Evolutionary conservation across 1,284 basidiomycete genomes (phyloP).

Genomic region (Ceratobasidium sp.): DNA sequence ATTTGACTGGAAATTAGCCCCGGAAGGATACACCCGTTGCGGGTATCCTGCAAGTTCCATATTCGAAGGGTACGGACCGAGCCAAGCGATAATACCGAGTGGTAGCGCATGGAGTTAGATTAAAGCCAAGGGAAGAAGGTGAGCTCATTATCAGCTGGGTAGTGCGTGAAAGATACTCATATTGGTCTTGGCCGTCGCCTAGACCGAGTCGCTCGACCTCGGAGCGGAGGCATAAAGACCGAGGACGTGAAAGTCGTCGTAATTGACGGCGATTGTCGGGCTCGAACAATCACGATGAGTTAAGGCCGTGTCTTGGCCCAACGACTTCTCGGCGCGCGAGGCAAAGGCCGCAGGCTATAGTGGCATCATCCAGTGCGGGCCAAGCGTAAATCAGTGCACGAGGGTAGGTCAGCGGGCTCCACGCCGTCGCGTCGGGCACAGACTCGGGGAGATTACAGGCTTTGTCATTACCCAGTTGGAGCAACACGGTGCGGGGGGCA

Average conservation of each 20-base stretch:
- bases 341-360: background rate
- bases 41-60: background rate
- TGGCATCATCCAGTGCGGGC: background rate
- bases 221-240: background rate
- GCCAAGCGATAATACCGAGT: conserved; percentile 1
- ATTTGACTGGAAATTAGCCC: background rate
- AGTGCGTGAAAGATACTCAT: background rate
- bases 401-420: background rate
- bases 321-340: background rate
- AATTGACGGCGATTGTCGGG: background rate
- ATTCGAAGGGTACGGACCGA: background rate
- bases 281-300: conserved; percentile 10
- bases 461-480: background rate
- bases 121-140: background rate
- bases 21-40: background rate
- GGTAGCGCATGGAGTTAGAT: background rate
- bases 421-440: background rate
- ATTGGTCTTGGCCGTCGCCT: background rate
- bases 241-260: background rate
- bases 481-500: background rate
- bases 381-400: background rate
- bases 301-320: conserved; percentile 5
- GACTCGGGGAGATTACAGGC: background rate
- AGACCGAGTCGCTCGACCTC: background rate
- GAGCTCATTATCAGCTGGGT: no score